These are phyloP conservation scores for Phaeodactylum tricornutum DNA, from an alignment of 108 stramenopile species.

Conservation along the genomic window DNA sequence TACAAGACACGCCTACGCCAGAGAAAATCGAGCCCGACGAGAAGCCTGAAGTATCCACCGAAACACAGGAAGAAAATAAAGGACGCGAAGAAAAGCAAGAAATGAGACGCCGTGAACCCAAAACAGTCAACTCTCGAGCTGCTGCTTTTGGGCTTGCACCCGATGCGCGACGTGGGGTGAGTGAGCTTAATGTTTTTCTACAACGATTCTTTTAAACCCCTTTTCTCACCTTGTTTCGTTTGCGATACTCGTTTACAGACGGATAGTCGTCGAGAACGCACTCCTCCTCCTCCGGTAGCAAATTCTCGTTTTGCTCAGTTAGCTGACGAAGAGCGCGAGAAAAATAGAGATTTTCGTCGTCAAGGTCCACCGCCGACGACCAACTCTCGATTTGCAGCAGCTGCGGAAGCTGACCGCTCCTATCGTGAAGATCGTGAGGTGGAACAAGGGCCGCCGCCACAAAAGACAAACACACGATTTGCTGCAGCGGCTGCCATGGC, in stretches of 20 bases:
- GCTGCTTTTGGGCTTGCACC: conserved; percentile 46
- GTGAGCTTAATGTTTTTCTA: background rate
- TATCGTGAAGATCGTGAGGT: conserved; percentile 8
- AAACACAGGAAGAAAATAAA: conserved; percentile 12
- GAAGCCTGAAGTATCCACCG: background rate
- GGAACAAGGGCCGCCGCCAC: conserved; percentile 38
- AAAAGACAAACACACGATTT: conserved; percentile 58
- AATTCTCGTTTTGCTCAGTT: conserved; percentile 56
- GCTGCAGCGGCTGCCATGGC: conserved; percentile 41
- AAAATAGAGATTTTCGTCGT: conserved; percentile 10
- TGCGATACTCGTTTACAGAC: conserved; percentile 9
- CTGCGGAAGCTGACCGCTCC: conserved; percentile 26
- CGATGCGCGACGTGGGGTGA: conserved; percentile 4
- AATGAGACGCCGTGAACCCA: conserved; percentile 35
- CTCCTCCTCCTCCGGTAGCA: conserved; percentile 39
- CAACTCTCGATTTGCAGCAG: conserved; percentile 44
- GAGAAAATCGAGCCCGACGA: no score
- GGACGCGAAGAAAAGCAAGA: conserved; percentile 16
- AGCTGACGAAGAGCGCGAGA: conserved; percentile 55
- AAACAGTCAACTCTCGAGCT: conserved; percentile 63
- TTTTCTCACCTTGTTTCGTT: background rate
- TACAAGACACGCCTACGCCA: no score
- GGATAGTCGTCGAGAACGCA: conserved; percentile 22
- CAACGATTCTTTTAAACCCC: background rate
- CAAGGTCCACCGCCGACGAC: conserved; percentile 38